Evolutionary conservation across 192 early-diverging fungal genomes (phyloP).

Genomic region (Mortierella hygrophila): DNA sequence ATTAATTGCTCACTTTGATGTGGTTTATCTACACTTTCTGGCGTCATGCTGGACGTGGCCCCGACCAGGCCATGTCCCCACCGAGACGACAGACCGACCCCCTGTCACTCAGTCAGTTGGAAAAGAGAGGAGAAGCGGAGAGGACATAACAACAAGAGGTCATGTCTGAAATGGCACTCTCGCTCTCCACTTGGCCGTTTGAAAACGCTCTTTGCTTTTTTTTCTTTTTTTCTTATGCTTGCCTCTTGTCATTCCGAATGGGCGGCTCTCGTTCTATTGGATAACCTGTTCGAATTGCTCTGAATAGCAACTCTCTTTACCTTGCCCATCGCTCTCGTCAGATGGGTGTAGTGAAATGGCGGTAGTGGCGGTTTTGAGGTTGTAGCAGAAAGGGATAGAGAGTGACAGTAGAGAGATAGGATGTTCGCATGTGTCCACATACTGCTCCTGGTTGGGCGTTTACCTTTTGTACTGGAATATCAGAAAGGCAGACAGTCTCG

Average conservation of each 20-base stretch:
- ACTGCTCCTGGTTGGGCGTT: neutral
- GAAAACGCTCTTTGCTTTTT: conserved; percentile 18
- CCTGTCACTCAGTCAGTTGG: neutral
- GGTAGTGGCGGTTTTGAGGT: neutral
- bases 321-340: conserved; percentile 22
- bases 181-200: conserved; percentile 1
- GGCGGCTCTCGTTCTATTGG: conserved; percentile 32
- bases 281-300: conserved; percentile 24
- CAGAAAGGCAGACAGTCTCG: neutral
- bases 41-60: neutral
- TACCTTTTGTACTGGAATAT: neutral
- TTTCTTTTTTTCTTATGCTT: neutral
- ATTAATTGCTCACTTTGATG: conserved; percentile 17
- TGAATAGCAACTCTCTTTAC: conserved; percentile 17
- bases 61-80: neutral
- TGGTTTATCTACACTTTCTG: neutral
- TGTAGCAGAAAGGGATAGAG: neutral
- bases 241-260: neutral
- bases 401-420: neutral
- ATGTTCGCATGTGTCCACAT: neutral
- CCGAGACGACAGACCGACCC: neutral
- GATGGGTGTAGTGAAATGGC: neutral
- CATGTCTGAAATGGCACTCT: neutral
- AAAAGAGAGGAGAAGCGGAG: neutral
- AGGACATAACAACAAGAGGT: neutral